These are phyloP conservation scores for Pyrenophora graminea DNA, from an alignment of 2,329 filamentous ascomycete genomes.

Conservation along the genomic window DNA sequence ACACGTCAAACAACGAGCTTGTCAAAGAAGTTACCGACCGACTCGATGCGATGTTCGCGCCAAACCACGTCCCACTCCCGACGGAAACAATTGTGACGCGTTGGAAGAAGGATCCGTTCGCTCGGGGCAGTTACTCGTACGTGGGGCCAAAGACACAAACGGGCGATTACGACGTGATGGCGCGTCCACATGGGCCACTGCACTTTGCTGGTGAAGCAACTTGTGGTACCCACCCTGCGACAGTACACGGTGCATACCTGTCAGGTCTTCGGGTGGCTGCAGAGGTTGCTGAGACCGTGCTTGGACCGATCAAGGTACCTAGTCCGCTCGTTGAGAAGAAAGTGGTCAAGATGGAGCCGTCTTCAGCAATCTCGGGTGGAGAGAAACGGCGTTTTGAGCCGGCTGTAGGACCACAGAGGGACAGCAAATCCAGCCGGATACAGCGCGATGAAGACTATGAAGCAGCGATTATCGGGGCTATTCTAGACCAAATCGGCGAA, in stretches of 20 bases:
- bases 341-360: conserved; percentile 37
- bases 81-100: conserved; percentile 86
- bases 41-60: conserved; percentile 73
- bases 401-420: conserved; percentile 16
- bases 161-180: conserved; percentile 93
- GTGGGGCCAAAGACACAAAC: conserved; percentile 80
- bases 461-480: conserved; percentile 60
- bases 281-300: conserved; percentile 78
- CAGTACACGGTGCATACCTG: conserved; percentile 93
- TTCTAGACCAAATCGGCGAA: conserved; percentile 69
- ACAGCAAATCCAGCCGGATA: conserved; percentile 29
- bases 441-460: conserved; percentile 56
- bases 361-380: conserved; percentile 13
- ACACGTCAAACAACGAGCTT: conserved; percentile 72
- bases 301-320: conserved; percentile 77
- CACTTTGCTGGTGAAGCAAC: conserved; percentile 98
- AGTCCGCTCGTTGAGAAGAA: conserved; percentile 74
- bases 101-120: conserved; percentile 89
- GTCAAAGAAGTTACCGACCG: conserved; percentile 80
- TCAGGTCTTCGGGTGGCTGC: conserved; percentile 88
- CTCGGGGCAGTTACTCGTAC: conserved; percentile 94
- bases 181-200: conserved; percentile 78
- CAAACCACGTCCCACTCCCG: conserved; percentile 69
- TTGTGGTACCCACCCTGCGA: conserved; percentile 92
- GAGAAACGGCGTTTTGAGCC: conserved; percentile 35